phyloP scores from a whole-genome alignment of 2,329 filamentous ascomycete species.

The Davidsoniella neocaledoniae region DNA sequence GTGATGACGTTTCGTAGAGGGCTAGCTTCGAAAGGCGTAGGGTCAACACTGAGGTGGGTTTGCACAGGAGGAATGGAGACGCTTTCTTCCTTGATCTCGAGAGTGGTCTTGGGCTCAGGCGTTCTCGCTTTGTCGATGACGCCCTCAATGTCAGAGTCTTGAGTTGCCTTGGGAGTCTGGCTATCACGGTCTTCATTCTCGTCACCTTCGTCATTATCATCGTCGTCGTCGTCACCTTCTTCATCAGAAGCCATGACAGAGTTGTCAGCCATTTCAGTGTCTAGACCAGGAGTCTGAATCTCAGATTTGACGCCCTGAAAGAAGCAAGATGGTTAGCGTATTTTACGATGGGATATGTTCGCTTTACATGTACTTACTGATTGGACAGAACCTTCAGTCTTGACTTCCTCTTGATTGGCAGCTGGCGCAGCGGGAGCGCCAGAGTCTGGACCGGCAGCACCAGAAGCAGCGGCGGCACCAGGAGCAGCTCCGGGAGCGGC shows the following conservation, averaged over 20 bases:
- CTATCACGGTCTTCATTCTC: slow-evolving; percentile 29
- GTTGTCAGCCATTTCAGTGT: slow-evolving; percentile 37
- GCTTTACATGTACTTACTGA: neutral
- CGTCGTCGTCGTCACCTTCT: slow-evolving; percentile 30
- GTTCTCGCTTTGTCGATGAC: slow-evolving; percentile 19
- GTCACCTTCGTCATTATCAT: slow-evolving; percentile 30
- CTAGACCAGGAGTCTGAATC: slow-evolving; percentile 22
- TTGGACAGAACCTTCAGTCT: slow-evolving; percentile 2
- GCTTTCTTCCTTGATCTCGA: slow-evolving; percentile 4
- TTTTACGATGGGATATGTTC: neutral
- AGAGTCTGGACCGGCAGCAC: slow-evolving; percentile 16
- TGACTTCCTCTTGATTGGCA: neutral
- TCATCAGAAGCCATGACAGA: slow-evolving; percentile 29
- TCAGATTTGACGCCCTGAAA: neutral
- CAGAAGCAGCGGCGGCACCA: slow-evolving; percentile 17
- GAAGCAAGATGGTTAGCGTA: neutral
- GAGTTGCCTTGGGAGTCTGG: slow-evolving; percentile 2
- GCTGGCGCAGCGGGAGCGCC: neutral
- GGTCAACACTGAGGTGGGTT: slow-evolving; percentile 15
- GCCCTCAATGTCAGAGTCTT: neutral
- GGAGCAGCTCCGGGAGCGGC: slow-evolving; percentile 22
- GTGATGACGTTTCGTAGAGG: slow-evolving; percentile 9
- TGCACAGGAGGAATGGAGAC: slow-evolving; percentile 16
- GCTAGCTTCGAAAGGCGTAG: slow-evolving; percentile 5
- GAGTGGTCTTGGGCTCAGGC: neutral